These are phyloP conservation scores for Hemileccinum impolitum DNA, from an alignment of 768 basidiomycete genomes.

Conservation along the genomic window DNA sequence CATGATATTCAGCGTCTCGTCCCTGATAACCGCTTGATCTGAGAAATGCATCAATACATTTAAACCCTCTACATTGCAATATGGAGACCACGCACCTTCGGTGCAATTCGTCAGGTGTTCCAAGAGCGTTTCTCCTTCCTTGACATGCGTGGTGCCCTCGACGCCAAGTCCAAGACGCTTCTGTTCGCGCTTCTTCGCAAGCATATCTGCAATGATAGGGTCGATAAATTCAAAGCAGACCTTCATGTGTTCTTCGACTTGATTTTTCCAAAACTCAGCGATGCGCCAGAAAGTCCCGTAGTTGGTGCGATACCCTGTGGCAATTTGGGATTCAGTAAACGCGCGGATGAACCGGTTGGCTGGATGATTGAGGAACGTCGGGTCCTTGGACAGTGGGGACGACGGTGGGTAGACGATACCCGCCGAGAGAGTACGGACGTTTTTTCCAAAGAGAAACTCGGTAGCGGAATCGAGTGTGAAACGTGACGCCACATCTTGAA, in stretches of 20 bases:
- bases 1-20: constrained; percentile 29
- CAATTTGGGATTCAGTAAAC: constrained; percentile 36
- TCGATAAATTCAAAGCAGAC: too few species aligned
- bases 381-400: constrained; percentile 21
- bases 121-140: too few species aligned
- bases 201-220: too few species aligned
- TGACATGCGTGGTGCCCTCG: too few species aligned
- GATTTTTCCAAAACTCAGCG: too few species aligned
- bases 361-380: constrained; percentile 26
- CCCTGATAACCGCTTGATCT: constrained; percentile 25
- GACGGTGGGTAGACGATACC: constrained; percentile 35
- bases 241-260: too few species aligned
- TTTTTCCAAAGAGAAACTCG: constrained; percentile 51
- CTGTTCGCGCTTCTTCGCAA: too few species aligned
- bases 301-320: constrained; percentile 13
- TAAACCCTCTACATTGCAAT: too few species aligned
- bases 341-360: constrained; percentile 38
- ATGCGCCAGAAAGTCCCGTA: constrained; percentile 40
- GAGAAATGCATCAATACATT: not conserved
- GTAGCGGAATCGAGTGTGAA: constrained; percentile 59
- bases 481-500: constrained; percentile 41
- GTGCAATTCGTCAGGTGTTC: too few species aligned
- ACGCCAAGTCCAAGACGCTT: too few species aligned
- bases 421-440: constrained; percentile 36
- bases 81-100: too few species aligned